Percentiles rank a stretch among this genome's conserved stretches.
Conservation (phyloP, 1,284 basidiomycete genomes). For the Ganoderma multipileum region DNA sequence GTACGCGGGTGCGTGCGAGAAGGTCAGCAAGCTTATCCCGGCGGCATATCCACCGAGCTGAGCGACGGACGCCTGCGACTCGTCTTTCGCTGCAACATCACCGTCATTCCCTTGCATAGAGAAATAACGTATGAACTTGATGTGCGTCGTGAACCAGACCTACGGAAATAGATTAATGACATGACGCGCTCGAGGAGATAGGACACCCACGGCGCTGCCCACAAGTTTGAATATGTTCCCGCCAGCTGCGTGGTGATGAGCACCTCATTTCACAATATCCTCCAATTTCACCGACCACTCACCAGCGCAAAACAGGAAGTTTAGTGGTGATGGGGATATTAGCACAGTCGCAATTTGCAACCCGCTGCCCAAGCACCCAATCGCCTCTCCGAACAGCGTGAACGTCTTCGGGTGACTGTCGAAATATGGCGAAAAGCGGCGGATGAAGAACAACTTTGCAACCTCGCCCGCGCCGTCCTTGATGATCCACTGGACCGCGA, state of each 20-base stretch:
- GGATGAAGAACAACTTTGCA: conserved; percentile 43
- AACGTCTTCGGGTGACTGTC: conserved; percentile 44
- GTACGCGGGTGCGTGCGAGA: conserved; percentile 40
- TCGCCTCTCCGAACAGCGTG: conserved; percentile 36
- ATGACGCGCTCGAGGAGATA: conserved; percentile 1
- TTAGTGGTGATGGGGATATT: conserved; percentile 34
- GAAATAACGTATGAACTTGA: conserved; percentile 44
- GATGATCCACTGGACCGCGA: conserved; percentile 44
- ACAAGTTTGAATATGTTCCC: conserved; percentile 42
- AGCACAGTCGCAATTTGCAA: conserved; percentile 40
- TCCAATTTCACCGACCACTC: conserved; percentile 5
- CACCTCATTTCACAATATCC: not conserved
- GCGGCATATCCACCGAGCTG: conserved; percentile 40
- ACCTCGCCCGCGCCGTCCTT: conserved; percentile 43
- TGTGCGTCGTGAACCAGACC: conserved; percentile 43
- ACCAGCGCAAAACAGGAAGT: conserved; percentile 42
- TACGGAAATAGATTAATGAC: conserved; percentile 10
- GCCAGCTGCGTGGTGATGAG: conserved; percentile 31
- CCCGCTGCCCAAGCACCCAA: conserved; percentile 38
- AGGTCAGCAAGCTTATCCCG: conserved; percentile 38
- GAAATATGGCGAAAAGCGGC: conserved; percentile 40
- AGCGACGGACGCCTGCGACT: conserved; percentile 41
- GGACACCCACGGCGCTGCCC: conserved; percentile 37
- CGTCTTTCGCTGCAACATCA: conserved; percentile 43
- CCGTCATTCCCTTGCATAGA: conserved; percentile 40